These are phyloP conservation scores for Mortierella sp. DNA, from an alignment of 371 early-diverging fungal species.

Conservation along the genomic window DNA sequence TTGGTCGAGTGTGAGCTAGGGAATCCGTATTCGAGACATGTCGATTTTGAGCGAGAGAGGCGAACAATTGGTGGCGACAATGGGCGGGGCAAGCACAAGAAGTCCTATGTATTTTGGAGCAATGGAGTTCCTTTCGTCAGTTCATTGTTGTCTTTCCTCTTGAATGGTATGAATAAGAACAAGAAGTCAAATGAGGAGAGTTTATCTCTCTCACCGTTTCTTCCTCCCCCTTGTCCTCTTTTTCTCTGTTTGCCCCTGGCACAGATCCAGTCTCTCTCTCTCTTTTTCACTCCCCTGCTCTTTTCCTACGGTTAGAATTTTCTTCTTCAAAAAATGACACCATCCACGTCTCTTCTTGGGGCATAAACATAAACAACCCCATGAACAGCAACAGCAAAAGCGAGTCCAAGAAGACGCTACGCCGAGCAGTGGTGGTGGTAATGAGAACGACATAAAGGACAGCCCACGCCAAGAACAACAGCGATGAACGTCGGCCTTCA, in stretches of 20 bases:
- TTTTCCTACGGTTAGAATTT: slow-evolving; percentile 2
- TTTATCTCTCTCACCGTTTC: too few species aligned
- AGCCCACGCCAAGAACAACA: slow-evolving; percentile 14
- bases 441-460: neutral
- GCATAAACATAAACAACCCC: neutral
- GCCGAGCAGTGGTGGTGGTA: neutral
- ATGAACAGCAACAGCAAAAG: neutral
- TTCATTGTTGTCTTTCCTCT: neutral
- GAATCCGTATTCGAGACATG: slow-evolving; percentile 84
- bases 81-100: slow-evolving; percentile 82
- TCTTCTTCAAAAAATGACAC: neutral
- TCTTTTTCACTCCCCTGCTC: neutral
- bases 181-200: neutral
- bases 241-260: neutral
- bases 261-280: neutral
- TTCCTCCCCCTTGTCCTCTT: neutral
- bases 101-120: slow-evolving; percentile 66
- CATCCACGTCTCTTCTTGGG: neutral
- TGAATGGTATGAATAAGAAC: neutral
- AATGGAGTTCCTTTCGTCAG: neutral
- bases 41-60: slow-evolving; percentile 71
- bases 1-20: slow-evolving; percentile 87
- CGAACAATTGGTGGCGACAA: slow-evolving; percentile 79
- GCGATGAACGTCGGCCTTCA: neutral
- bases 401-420: neutral